A percentile compares a stretch with the other conserved stretches of the same genome.
These are phyloP conservation scores for Schizosaccharomyces pombe DNA, from an alignment of 805 yeast species.

Conservation along the genomic window DNA sequence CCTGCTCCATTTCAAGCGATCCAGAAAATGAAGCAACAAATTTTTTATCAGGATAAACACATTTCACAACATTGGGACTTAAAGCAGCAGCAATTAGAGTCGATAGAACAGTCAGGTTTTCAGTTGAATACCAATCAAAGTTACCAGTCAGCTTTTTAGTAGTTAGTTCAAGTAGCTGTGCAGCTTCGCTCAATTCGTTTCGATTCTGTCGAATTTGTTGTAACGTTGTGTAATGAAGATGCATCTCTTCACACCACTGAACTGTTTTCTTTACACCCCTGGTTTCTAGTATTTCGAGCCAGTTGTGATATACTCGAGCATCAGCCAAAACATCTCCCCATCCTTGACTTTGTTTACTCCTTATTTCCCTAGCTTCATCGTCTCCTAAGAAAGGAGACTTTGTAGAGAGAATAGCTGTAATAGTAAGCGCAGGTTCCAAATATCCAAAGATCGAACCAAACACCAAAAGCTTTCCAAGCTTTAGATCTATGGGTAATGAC, in stretches of 20 bases:
- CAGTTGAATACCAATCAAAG: slow-evolving; percentile 8
- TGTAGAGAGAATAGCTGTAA: slow-evolving; percentile 77
- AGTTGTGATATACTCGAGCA: not conserved
- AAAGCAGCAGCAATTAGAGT: slow-evolving; percentile 59
- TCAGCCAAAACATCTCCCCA: not conserved
- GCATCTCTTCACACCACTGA: not conserved
- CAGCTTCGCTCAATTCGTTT: not conserved
- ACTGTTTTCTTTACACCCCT: not conserved
- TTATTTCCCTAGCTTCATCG: not conserved
- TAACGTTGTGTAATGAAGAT: not conserved
- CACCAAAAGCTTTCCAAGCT: slow-evolving; percentile 1
- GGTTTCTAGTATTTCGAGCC: not conserved
- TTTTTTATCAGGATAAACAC: slow-evolving; percentile 62
- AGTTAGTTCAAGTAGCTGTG: not conserved
- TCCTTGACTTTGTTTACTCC: not conserved
- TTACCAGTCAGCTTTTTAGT: not conserved
- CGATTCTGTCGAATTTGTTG: not conserved
- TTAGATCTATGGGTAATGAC: slow-evolving; percentile 20
- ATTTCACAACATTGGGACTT: slow-evolving; percentile 63
- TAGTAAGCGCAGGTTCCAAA: slow-evolving; percentile 43
- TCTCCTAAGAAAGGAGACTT: slow-evolving; percentile 41
- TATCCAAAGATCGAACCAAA: slow-evolving; percentile 21
- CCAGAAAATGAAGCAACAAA: slow-evolving; percentile 49
- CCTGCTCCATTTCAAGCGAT: slow-evolving; percentile 66
- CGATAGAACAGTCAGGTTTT: slow-evolving; percentile 27